Evolutionary conservation across 257 asterid species (phyloP), one percentile per base, ranked within the genome.

Genomic region (Salvia splendens): DNA sequence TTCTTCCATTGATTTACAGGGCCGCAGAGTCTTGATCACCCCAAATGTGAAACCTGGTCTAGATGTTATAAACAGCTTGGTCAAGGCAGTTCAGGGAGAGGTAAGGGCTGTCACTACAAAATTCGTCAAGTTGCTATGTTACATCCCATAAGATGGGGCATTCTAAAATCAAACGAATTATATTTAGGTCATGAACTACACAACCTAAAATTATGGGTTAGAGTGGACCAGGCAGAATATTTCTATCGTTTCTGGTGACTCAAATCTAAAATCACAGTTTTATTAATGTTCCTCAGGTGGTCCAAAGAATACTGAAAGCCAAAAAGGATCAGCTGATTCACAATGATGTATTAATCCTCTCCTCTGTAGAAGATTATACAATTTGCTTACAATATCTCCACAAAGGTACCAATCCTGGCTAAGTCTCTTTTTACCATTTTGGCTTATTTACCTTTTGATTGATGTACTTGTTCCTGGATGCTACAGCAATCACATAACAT

Each of bases 41-140:
- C 85, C 86, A 12, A 84, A 79, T 56, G 87, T 83, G 63, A 84
- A 84, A 78, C 96, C 95, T 50, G 66, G 70, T 68, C 46, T 66
- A 42, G 90, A 81, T 69, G 72, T 77, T 75, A 78, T 90, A 38
- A 74, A 45, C 68, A 73, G 79, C 78, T 81, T 90, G 83, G 86
- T 84, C 75, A 77, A 71, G 78, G 88, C 88, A 40, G 91, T 77
- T 81, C 83, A 78, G 33, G 94, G 91, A 65, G 72, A 88, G 96
- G 97, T 91, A 76, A 61, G 55, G 47, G 53, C 41, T 47, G 53
- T 70, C 65, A 33, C 20, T 73, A 7, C 50, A 50, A 40, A 53
- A 43, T 48, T 15, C 54, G 49, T 32, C 17, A 33, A 62, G n/a
- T 24, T 6, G 30, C 16, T 60, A 46, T 42, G 61, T 24, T 12